Evolutionary conservation across 768 basidiomycete genomes (phyloP).

Genomic region (Rhizopogon vesiculosus): DNA sequence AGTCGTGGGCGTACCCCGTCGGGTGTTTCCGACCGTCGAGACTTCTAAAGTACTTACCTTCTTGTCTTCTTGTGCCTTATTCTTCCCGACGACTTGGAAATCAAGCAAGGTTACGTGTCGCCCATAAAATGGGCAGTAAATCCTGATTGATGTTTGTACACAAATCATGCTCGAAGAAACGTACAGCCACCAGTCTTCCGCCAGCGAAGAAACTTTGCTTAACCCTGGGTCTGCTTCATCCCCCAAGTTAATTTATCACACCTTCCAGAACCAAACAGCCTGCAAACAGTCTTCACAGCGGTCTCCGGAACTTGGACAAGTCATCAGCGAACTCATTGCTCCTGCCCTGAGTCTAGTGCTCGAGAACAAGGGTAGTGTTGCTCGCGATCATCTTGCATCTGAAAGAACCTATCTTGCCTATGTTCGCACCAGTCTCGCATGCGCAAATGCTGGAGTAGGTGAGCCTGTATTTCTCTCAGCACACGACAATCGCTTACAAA

Average conservation of each 20-base stretch:
- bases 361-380: slow-evolving; percentile 58
- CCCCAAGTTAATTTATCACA: too few relatives aligned
- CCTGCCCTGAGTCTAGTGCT: slow-evolving; percentile 30
- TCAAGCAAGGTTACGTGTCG: too few relatives aligned
- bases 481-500: background rate
- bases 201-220: background rate
- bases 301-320: background rate
- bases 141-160: background rate
- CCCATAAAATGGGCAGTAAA: background rate
- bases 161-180: background rate
- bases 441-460: slow-evolving; percentile 59
- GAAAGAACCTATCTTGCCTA: slow-evolving; percentile 64
- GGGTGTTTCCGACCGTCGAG: too few relatives aligned
- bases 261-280: background rate
- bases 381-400: slow-evolving; percentile 59
- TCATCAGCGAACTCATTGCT: slow-evolving; percentile 1
- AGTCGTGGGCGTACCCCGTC: too few relatives aligned
- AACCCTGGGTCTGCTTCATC: background rate
- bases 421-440: slow-evolving; percentile 56
- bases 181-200: background rate
- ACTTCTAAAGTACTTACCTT: too few relatives aligned
- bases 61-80: too few relatives aligned
- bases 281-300: background rate
- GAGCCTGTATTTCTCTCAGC: slow-evolving; percentile 11
- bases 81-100: too few relatives aligned